Evolutionary conservation across 768 basidiomycete species (phyloP).

Genomic region (Hypholoma fasciculare): DNA sequence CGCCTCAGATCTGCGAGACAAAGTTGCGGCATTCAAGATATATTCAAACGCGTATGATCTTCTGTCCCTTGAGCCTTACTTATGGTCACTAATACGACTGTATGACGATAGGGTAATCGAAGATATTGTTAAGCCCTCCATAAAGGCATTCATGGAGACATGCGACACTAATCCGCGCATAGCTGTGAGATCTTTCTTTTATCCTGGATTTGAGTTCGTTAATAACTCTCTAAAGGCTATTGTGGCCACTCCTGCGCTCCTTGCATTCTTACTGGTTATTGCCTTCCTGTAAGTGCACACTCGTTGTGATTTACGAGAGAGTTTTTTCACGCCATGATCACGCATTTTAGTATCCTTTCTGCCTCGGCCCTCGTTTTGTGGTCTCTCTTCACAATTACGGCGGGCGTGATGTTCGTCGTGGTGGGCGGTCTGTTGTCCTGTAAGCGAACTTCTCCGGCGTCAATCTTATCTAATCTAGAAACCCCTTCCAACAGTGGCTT

Average conservation of each 20-base stretch:
- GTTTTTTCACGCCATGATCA: background rate
- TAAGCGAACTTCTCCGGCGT: background rate
- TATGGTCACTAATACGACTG: too few relatives aligned
- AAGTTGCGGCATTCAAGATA: too few relatives aligned
- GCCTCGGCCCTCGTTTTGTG: conserved; percentile 13
- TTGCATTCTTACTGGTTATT: conserved; percentile 10
- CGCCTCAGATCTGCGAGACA: too few relatives aligned
- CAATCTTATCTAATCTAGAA: background rate
- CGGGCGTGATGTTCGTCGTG: conserved; percentile 13
- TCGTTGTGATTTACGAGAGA: background rate
- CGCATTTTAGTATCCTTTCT: conserved; percentile 3
- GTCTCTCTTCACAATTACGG: conserved; percentile 9
- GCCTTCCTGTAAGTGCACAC: conserved; percentile 12
- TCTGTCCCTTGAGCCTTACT: too few relatives aligned
- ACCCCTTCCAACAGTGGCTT: conserved; percentile 1
- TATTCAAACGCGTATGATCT: too few relatives aligned
- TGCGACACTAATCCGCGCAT: conserved; percentile 14
- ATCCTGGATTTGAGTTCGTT: background rate
- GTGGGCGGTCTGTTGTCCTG: conserved; percentile 13
- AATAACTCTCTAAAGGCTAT: conserved; percentile 4
- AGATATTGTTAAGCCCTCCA: conserved; percentile 12
- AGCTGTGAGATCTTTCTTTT: conserved; percentile 7
- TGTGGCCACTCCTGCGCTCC: conserved; percentile 15
- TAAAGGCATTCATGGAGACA: conserved; percentile 14
- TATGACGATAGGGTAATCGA: too few relatives aligned